Conservation (phyloP, 768 basidiomycete species). For the Calocera viscosa region DNA sequence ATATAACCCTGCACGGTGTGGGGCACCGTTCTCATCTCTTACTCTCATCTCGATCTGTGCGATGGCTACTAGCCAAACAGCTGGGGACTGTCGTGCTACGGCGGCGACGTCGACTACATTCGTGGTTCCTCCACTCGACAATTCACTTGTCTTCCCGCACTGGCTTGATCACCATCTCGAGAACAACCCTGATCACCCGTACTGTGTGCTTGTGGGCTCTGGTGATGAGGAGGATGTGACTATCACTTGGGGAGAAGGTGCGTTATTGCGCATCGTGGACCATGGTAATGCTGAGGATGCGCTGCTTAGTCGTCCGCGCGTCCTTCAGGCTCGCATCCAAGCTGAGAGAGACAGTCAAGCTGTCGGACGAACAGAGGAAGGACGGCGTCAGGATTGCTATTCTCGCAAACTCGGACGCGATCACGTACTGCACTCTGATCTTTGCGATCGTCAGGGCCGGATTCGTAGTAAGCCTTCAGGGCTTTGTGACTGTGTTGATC, state of each 20-base stretch:
- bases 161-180: neutral
- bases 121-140: neutral
- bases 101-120: neutral
- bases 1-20: no score
- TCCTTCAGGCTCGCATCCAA: neutral
- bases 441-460: neutral
- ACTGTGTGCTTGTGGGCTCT: neutral
- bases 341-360: neutral
- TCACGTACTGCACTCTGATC: neutral
- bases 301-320: neutral
- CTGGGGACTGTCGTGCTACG: neutral
- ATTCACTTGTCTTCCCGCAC: neutral
- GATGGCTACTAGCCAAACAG: neutral
- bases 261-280: neutral
- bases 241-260: neutral
- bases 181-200: neutral
- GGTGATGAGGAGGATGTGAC: neutral
- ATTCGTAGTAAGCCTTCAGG: neutral
- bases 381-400: neutral
- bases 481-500: neutral
- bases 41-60: neutral
- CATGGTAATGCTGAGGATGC: neutral
- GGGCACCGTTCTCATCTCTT: no score
- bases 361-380: neutral
- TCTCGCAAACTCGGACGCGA: neutral